phyloP scores from a whole-genome alignment of 1,139 yeast genomes.

The Yamadazyma diospyri region DNA sequence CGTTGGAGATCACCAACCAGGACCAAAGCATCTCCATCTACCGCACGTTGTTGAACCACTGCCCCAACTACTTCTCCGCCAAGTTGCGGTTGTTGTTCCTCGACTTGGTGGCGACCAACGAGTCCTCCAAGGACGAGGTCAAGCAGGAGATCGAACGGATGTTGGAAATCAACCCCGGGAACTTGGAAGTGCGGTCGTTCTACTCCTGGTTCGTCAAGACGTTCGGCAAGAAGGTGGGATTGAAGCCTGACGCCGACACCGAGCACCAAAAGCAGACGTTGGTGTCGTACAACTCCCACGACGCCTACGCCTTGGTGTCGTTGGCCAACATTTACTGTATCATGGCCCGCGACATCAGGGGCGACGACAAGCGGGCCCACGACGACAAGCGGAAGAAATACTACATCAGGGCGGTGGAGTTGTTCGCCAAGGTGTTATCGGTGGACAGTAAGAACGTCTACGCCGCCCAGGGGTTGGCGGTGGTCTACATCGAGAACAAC shows the following conservation, averaged over 20 bases:
- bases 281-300: slow-evolving; percentile 80
- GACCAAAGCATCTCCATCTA: slow-evolving; percentile 52
- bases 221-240: slow-evolving; percentile 54
- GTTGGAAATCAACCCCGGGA: slow-evolving; percentile 51
- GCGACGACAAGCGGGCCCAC: slow-evolving; percentile 31
- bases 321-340: slow-evolving; percentile 83
- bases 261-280: slow-evolving; percentile 82
- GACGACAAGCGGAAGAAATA: slow-evolving; percentile 70
- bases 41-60: slow-evolving; percentile 47
- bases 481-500: slow-evolving; percentile 85
- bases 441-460: slow-evolving; percentile 83
- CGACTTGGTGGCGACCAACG: slow-evolving; percentile 31
- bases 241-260: slow-evolving; percentile 63
- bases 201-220: slow-evolving; percentile 85
- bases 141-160: slow-evolving; percentile 53
- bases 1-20: slow-evolving; percentile 47
- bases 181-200: slow-evolving; percentile 83
- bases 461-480: slow-evolving; percentile 98
- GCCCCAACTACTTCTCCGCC: slow-evolving; percentile 77
- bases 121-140: slow-evolving; percentile 39
- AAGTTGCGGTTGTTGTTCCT: slow-evolving; percentile 66
- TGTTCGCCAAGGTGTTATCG: slow-evolving; percentile 82
- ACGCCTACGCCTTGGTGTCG: slow-evolving; percentile 82
- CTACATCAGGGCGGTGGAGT: slow-evolving; percentile 82
- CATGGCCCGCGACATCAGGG: slow-evolving; percentile 74